phyloP scores from a whole-genome alignment of 2,329 filamentous ascomycete species.

The Ophiocordyceps unilateralis region DNA sequence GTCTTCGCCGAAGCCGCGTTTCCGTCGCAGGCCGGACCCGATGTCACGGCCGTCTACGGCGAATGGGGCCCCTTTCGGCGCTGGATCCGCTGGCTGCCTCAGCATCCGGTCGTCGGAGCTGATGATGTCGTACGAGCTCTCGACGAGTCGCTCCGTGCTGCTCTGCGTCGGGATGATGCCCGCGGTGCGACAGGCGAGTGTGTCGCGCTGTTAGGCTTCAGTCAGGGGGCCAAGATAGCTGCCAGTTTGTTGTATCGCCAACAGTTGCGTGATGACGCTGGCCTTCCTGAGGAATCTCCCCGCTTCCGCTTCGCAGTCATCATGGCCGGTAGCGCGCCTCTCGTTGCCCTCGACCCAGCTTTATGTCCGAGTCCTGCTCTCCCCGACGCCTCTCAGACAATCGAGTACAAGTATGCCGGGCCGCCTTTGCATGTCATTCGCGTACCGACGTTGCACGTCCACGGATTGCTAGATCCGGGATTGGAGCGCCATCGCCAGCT shows the following conservation, averaged over 20 bases:
- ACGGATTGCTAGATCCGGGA: constrained; percentile 41
- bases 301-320: constrained; percentile 18
- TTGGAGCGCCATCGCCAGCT: constrained; percentile 33
- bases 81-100: constrained; percentile 28
- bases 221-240: constrained; percentile 46
- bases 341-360: constrained; percentile 18
- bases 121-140: constrained; percentile 5
- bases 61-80: constrained; percentile 47
- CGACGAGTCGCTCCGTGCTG: constrained; percentile 32
- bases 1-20: constrained; percentile 58
- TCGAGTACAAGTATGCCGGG: not conserved
- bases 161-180: not conserved
- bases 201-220: constrained; percentile 47
- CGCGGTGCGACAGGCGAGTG: constrained; percentile 25
- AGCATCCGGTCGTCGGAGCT: constrained; percentile 10
- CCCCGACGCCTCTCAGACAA: constrained; percentile 12
- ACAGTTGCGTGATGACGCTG: constrained; percentile 12
- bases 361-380: constrained; percentile 31
- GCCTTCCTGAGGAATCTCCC: constrained; percentile 10
- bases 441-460: constrained; percentile 19
- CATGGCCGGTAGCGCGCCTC: constrained; percentile 16
- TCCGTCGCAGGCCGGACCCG: constrained; percentile 40
- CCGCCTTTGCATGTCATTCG: constrained; percentile 3
- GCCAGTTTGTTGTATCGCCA: constrained; percentile 47
- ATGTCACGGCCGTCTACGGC: constrained; percentile 46